A percentile compares a stretch with the other conserved stretches of the same genome.
Evolutionary conservation across 208 protist genomes (phyloP).

Genomic region (Leishmania major): DNA sequence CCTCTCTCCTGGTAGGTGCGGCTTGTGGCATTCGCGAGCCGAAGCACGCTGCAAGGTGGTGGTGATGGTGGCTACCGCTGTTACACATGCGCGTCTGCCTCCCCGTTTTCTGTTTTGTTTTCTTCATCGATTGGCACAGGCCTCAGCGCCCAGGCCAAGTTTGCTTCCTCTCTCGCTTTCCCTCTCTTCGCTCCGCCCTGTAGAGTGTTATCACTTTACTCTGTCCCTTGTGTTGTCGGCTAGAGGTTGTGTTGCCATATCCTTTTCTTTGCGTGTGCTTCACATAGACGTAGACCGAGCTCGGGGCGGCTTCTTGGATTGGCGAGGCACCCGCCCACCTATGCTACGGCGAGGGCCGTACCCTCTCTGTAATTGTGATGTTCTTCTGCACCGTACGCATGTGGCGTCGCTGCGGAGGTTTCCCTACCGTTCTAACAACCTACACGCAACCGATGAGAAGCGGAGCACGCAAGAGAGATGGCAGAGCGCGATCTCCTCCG

Average conservation of each 20-base stretch:
- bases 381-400: neutral
- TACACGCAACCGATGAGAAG: neutral
- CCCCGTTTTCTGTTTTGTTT: constrained; percentile 19
- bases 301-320: neutral
- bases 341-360: neutral
- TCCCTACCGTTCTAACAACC: neutral
- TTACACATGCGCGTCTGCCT: neutral
- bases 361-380: neutral
- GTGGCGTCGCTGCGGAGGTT: neutral
- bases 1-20: neutral
- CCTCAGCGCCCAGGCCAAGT: neutral
- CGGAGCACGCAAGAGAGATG: neutral
- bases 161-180: neutral
- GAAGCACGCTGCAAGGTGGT: neutral
- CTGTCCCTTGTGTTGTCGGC: neutral
- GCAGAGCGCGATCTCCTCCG: neutral
- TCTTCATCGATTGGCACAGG: neutral
- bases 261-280: neutral
- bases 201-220: neutral
- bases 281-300: neutral
- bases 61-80: neutral
- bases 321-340: neutral
- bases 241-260: neutral
- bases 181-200: neutral
- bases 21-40: neutral